These are phyloP conservation scores for Micractinium sp. DNA, from an alignment of 139 green algal genomes.

Conservation along the genomic window DNA sequence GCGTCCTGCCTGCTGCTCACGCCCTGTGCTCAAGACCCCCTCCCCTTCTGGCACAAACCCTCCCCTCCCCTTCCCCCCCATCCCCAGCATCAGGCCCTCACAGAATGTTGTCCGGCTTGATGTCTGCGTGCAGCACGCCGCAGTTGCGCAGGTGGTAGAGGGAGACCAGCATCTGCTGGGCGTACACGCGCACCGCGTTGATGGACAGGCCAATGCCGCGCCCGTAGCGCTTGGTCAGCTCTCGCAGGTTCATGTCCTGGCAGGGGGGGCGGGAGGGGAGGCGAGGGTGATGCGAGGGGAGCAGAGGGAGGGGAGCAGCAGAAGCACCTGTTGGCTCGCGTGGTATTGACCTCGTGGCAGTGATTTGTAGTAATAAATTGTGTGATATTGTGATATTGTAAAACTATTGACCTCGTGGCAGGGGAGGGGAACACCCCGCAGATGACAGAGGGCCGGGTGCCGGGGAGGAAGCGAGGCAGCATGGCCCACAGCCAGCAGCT, in stretches of 20 bases:
- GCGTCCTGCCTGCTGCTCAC: background rate
- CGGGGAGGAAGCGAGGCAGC: too few species aligned
- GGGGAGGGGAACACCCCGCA: too few species aligned
- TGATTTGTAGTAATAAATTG: too few species aligned
- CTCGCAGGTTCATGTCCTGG: conserved; percentile 90
- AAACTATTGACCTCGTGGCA: too few species aligned
- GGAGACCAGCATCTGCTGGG: conserved; percentile 92
- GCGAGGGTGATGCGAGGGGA: background rate
- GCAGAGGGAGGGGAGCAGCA: background rate
- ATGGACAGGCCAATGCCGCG: conserved; percentile 95
- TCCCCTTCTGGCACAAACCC: background rate
- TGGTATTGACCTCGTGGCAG: background rate
- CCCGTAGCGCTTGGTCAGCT: conserved; percentile 97
- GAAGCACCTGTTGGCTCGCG: background rate
- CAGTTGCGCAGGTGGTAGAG: conserved; percentile 88
- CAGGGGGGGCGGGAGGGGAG: background rate
- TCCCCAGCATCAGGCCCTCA: background rate
- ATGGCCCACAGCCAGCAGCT: too few species aligned
- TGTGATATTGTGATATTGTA: too few species aligned
- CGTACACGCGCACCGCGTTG: conserved; percentile 89
- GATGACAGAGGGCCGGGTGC: too few species aligned
- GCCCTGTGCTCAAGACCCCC: background rate
- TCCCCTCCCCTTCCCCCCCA: background rate
- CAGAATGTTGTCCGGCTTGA: conserved; percentile 99
- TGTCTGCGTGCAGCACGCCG: conserved; percentile 96